Percentiles rank a stretch among this genome's conserved stretches.
phyloP scores from a whole-genome alignment of 1,284 basidiomycete species.

The Stereum hirsutum region DNA sequence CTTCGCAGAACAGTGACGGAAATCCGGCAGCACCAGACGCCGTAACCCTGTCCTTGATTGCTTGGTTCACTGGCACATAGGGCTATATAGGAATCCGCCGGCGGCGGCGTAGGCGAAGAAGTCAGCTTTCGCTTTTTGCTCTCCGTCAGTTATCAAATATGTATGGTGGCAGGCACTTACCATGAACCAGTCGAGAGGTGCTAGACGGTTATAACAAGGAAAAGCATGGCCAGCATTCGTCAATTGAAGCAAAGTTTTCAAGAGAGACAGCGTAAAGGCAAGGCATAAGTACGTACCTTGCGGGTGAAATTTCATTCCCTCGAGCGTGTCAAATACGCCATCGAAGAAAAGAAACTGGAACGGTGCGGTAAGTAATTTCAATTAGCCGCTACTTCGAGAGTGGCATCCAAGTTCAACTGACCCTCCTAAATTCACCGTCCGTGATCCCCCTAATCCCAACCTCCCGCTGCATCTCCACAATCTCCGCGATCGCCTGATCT shows the following conservation, averaged over 20 bases:
- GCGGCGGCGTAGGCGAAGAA: too few species aligned
- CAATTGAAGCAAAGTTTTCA: too few species aligned
- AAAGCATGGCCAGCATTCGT: too few species aligned
- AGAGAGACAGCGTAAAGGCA: too few species aligned
- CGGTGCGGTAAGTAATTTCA: neutral
- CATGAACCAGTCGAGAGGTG: conserved; percentile 28
- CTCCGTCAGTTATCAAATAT: neutral
- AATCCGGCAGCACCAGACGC: conserved; percentile 43
- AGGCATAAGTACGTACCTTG: conserved; percentile 38
- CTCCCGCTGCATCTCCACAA: conserved; percentile 32
- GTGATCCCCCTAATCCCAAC: conserved; percentile 35
- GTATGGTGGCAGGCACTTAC: conserved; percentile 10
- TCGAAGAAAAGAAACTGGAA: conserved; percentile 47
- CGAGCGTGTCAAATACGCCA: conserved; percentile 50
- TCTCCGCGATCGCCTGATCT: conserved; percentile 32
- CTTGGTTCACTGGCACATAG: conserved; percentile 33
- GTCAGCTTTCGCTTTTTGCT: too few species aligned
- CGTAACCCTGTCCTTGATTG: conserved; percentile 33
- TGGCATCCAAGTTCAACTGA: too few species aligned
- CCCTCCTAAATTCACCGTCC: conserved; percentile 39
- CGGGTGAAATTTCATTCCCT: conserved; percentile 50
- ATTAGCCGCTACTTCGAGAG: conserved; percentile 6
- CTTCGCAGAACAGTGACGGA: conserved; percentile 17
- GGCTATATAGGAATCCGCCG: too few species aligned
- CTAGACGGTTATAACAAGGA: conserved; percentile 13